Base-by-base conservation (phyloP, 345 rosid genomes). In the Gossypium rotundifolium region DNA sequence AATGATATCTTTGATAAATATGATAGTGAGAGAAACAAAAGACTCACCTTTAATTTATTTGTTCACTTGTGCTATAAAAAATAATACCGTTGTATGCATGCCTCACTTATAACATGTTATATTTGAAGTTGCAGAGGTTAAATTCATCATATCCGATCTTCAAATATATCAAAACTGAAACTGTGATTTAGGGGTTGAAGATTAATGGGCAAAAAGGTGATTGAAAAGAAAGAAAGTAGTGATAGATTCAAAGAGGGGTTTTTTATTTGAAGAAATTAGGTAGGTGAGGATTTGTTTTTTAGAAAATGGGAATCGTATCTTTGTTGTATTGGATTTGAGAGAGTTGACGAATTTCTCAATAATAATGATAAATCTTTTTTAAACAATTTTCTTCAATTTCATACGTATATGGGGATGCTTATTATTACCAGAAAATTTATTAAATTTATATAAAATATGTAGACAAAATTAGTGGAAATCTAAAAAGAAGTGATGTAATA, bases 251-350 rank as follows among this genome's bases (percentile, higher is more conserved):
- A 45, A 51, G 40, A 25, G 64, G 4, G 42, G 53, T 4, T 33
- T 33, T 33, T 33, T 0, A 33, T 33, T 33, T 4, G 38, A 4
- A 33, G 6, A 33, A 4, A 33, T 33, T 33, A 33, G 33, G 33
- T 29, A 29, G 33, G 33, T 29, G 33, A 29, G 38, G 38, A 33
- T 33, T 33, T 33, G 38, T 33, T 33, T 5, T 33, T 48, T 40
- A 57, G 29, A 68, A 54, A 66, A 65, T 40, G 57, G 71, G 76
- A 54, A 72, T 77, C 77, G 13, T 77, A 79, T 77, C 85, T 79
- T 77, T 66, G 70, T 52, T 74, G 68, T 48, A 71, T 53, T 55
- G 72, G 68, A 48, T 61, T 65, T 3, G 12, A 67, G 25, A 70
- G 76, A 76, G 76, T 73, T 64, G 74, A 65, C 54, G 17, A 10